Evolutionary conservation across 176 grass and related monocot genomes (phyloP).

Genomic region (Hyparrhenia diplandra): DNA sequence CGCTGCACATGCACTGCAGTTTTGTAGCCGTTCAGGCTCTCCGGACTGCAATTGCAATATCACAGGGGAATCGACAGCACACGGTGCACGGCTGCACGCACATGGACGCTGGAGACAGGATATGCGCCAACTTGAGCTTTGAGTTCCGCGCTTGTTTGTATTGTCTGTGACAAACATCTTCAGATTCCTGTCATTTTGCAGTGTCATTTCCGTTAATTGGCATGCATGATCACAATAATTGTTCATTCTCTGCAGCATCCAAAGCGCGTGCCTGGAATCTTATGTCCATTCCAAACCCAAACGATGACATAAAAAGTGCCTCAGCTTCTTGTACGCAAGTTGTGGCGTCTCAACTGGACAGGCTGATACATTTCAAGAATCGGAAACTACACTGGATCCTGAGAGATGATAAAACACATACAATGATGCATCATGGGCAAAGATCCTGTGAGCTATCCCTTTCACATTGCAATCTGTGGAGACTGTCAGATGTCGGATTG

Average conservation of each 20-base stretch:
- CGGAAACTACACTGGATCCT: background rate
- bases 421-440: background rate
- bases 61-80: background rate
- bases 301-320: background rate
- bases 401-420: background rate
- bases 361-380: background rate
- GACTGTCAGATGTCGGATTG: background rate
- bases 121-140: background rate
- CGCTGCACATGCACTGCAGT: background rate
- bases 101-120: too few relatives aligned
- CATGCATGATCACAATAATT: background rate
- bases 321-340: background rate
- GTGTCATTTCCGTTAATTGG: background rate
- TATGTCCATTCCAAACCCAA: background rate
- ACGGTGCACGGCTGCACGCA: too few relatives aligned
- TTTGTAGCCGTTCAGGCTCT: background rate
- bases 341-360: background rate
- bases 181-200: background rate
- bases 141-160: background rate
- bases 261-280: slow-evolving; percentile 22
- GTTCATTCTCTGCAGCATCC: background rate
- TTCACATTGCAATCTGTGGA: background rate
- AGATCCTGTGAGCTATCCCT: background rate
- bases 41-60: too few relatives aligned
- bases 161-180: background rate